Conservation (phyloP, 1,139 yeast species). For the Sugiyamaella sp. region DNA sequence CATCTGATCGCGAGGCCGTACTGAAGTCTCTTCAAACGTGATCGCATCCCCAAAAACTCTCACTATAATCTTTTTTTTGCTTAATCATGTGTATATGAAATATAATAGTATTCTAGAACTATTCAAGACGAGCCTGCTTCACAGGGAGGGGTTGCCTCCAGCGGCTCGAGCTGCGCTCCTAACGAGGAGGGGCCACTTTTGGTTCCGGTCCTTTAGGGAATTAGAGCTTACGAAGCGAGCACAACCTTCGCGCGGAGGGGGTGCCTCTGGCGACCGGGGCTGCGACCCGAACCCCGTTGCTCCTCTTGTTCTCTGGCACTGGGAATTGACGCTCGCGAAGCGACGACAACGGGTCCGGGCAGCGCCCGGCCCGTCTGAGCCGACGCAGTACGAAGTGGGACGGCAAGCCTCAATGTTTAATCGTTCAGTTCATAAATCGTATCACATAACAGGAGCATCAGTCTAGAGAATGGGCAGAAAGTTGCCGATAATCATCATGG, state of each 20-base stretch:
- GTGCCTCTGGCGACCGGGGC: conserved; percentile 1
- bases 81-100: conserved; percentile 5
- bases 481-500: conserved; percentile 96
- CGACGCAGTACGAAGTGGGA: too few relatives aligned
- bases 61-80: not conserved
- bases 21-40: conserved; percentile 36
- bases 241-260: not conserved
- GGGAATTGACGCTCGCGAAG: too few relatives aligned
- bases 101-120: conserved; percentile 6
- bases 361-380: too few relatives aligned
- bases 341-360: too few relatives aligned
- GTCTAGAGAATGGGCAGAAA: conserved; percentile 31
- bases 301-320: not conserved
- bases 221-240: too few relatives aligned
- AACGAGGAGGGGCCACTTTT: too few relatives aligned
- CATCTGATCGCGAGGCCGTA: conserved; percentile 61
- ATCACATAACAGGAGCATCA: conserved; percentile 6
- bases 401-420: too few relatives aligned
- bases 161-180: not conserved
- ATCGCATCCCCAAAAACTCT: not conserved
- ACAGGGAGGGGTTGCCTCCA: not conserved
- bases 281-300: not conserved
- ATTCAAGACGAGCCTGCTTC: not conserved
- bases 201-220: too few relatives aligned
- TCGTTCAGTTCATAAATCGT: conserved; percentile 8